Percentiles rank a stretch among this genome's conserved stretches.
Evolutionary conservation across 2,329 filamentous ascomycete genomes (phyloP).

Genomic region (Elsinoe batatas): DNA sequence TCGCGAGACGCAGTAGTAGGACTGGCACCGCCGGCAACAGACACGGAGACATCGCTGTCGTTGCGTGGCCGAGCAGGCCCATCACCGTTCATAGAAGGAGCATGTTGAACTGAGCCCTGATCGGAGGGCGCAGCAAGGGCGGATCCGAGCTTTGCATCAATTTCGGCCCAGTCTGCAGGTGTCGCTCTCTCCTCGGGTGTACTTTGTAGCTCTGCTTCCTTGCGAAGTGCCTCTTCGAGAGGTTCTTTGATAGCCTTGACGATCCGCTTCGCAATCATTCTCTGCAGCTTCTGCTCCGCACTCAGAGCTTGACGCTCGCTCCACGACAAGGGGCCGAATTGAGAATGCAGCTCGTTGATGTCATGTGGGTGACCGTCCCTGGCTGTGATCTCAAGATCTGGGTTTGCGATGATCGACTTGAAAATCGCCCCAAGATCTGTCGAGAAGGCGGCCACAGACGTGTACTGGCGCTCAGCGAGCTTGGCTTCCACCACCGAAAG

Average conservation of each 20-base stretch:
- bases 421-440: constrained; percentile 48
- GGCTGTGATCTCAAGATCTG: constrained; percentile 27
- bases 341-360: constrained; percentile 32
- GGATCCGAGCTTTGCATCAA: constrained; percentile 62
- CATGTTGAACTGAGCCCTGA: constrained; percentile 16
- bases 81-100: background rate
- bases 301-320: constrained; percentile 33
- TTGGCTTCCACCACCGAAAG: constrained; percentile 44
- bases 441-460: constrained; percentile 51
- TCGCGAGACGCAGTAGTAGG: background rate
- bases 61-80: constrained; percentile 22
- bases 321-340: constrained; percentile 29
- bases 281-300: constrained; percentile 66
- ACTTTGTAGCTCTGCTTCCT: constrained; percentile 71
- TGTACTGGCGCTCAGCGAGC: constrained; percentile 48
- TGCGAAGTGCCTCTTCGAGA: constrained; percentile 63
- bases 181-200: constrained; percentile 60
- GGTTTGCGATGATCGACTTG: constrained; percentile 42
- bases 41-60: constrained; percentile 28
- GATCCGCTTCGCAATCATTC: constrained; percentile 80
- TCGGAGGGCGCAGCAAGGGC: constrained; percentile 8
- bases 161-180: constrained; percentile 40
- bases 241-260: constrained; percentile 71
- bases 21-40: constrained; percentile 27
- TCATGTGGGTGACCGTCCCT: constrained; percentile 23